Conservation (phyloP, 106 monocot genomes). For the Posidonia australis region DNA sequence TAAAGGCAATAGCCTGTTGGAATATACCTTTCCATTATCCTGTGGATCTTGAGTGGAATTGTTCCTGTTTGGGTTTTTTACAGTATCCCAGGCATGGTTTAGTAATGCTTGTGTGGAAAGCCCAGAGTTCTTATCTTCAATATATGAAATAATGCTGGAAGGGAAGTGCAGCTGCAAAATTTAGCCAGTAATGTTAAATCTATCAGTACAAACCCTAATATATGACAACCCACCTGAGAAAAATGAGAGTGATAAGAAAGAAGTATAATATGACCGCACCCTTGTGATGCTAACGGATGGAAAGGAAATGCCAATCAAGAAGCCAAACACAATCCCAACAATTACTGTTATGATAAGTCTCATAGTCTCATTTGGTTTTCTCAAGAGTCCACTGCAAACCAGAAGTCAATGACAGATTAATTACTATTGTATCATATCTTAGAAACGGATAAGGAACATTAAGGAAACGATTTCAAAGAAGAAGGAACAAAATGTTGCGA, state of each 20-base stretch:
- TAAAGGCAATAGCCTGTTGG: not conserved
- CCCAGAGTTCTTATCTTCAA: conserved; percentile 20
- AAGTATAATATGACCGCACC: conserved; percentile 1
- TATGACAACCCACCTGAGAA: not conserved
- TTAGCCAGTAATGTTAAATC: not conserved
- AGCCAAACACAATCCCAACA: conserved; percentile 13
- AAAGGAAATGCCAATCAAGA: conserved; percentile 22
- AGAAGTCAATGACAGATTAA: not conserved
- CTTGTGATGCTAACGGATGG: conserved; percentile 15
- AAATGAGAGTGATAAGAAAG: not conserved
- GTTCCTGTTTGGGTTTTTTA: not conserved
- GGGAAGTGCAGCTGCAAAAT: conserved; percentile 15
- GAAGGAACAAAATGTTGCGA: not conserved
- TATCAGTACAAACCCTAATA: not conserved
- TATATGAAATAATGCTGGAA: conserved; percentile 15
- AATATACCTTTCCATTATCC: conserved; percentile 11
- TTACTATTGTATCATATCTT: not conserved
- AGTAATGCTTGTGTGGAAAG: conserved; percentile 13
- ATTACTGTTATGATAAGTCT: conserved; percentile 13
- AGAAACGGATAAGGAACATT: not conserved
- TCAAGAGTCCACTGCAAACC: conserved; percentile 6
- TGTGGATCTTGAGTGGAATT: not conserved
- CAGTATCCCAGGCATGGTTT: conserved; percentile 19
- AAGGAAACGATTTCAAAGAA: not conserved
- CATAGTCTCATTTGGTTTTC: conserved; percentile 23